Percentiles rank a stretch among this genome's conserved stretches.
phyloP scores from a whole-genome alignment of 2,329 filamentous ascomycete genomes.

The Cladosporium sp. region DNA sequence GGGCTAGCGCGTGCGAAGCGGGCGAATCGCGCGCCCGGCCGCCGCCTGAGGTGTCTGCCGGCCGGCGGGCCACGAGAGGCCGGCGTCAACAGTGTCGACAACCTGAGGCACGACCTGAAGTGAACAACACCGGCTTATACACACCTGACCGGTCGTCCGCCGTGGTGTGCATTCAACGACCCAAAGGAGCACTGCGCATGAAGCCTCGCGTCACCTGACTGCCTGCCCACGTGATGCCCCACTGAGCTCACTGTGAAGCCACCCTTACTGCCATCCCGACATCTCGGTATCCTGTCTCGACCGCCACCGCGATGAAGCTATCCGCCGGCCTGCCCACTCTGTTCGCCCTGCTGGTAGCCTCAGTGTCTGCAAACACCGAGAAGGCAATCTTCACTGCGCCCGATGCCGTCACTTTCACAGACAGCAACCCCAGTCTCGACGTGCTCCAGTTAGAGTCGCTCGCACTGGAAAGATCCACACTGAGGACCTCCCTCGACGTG shows the following conservation, averaged over 20 bases:
- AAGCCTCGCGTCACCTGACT: too few species aligned
- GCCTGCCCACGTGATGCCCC: too few species aligned
- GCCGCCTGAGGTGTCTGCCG: neutral
- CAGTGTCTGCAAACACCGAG: slow-evolving; percentile 66
- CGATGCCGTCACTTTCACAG: slow-evolving; percentile 48
- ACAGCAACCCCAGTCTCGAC: slow-evolving; percentile 50
- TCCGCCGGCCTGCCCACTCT: slow-evolving; percentile 16
- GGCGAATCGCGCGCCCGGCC: neutral
- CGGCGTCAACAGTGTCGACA: too few species aligned
- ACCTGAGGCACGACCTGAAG: too few species aligned
- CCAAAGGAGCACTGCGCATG: too few species aligned
- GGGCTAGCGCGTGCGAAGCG: neutral
- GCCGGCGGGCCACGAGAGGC: too few species aligned
- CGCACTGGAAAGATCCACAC: slow-evolving; percentile 46
- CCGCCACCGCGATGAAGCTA: slow-evolving; percentile 22
- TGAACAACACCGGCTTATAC: too few species aligned
- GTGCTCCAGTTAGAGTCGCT: slow-evolving; percentile 60
- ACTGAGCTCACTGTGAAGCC: too few species aligned
- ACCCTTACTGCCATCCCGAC: neutral
- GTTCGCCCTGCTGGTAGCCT: slow-evolving; percentile 23
- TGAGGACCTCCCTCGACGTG: slow-evolving; percentile 61
- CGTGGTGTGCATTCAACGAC: too few species aligned
- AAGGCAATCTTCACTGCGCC: slow-evolving; percentile 85
- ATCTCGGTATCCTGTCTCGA: neutral
- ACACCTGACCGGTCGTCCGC: too few species aligned